Percentiles rank a stretch among this genome's conserved stretches.
These are phyloP conservation scores for Rhodamnia rubescens DNA, from an alignment of 345 rosid species.

Conservation along the genomic window DNA sequence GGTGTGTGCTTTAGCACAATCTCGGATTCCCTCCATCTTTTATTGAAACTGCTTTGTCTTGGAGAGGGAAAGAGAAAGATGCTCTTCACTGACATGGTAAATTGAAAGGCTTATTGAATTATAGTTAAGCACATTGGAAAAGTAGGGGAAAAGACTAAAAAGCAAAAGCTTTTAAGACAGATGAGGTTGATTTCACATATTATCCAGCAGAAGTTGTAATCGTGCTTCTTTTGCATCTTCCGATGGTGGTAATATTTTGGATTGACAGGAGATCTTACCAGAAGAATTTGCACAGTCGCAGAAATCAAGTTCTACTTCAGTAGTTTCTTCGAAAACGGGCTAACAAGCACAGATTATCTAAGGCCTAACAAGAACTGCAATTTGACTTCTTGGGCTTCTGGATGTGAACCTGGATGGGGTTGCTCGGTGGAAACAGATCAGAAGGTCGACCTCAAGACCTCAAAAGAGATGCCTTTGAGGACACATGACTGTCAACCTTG, in stretches of 20 bases:
- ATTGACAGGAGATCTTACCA: conserved; percentile 53
- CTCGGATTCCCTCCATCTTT: neutral
- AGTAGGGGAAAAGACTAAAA: neutral
- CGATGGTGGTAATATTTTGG: neutral
- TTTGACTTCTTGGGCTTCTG: conserved; percentile 56
- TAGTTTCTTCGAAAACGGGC: conserved; percentile 26
- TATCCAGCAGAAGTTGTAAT: neutral
- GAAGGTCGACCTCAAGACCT: conserved; percentile 31
- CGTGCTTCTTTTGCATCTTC: neutral
- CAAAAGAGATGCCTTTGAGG: conserved; percentile 41
- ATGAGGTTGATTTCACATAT: neutral
- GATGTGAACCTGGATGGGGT: conserved; percentile 96
- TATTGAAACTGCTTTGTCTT: neutral
- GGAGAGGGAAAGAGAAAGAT: neutral
- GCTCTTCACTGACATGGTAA: neutral
- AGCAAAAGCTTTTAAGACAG: neutral
- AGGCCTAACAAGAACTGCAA: conserved; percentile 72
- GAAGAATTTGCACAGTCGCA: conserved; percentile 63
- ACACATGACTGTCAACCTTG: conserved; percentile 67
- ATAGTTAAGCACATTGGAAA: neutral
- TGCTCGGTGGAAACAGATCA: conserved; percentile 30
- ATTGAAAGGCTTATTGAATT: neutral
- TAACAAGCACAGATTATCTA: conserved; percentile 21
- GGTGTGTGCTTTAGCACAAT: conserved; percentile 25
- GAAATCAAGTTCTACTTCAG: conserved; percentile 65